Base-by-base conservation (phyloP, 2,329 filamentous ascomycete genomes). In the Tympanopsis confertula region DNA sequence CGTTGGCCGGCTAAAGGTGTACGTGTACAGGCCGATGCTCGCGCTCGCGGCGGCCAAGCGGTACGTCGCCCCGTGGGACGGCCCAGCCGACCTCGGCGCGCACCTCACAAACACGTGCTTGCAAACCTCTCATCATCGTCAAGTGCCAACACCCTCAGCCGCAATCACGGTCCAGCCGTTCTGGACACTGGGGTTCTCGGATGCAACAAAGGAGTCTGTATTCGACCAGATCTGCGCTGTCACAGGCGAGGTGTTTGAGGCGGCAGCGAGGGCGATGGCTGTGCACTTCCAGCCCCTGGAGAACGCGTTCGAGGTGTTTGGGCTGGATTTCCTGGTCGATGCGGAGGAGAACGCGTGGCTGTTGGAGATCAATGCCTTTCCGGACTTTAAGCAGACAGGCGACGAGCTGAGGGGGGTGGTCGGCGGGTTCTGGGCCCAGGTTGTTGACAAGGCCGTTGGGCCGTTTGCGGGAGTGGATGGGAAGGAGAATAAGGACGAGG, bases 41-140 rank as follows among this genome's bases (percentile, higher is more conserved):
- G 88, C 89, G 1, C 77, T 98, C 24, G 96, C 96, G 60, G 87
- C 91, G 0, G 79, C 76, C 7, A 73, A 74, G 43, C 58, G 77
- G 0, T 98, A 96, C 59, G 51, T 59, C 1, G 54, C 81, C 0
- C 89, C 88, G 0, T 71, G 69, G 59, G 46, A 60, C 20, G 51
- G 55, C 30, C 59, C 65, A 19, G 51, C 59, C 5, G 69, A 82
- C 46, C 72, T 94, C 4, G 75, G 77, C 36, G 70, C 78, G 0
- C 91, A 95, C 54, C 70, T 98, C 3, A 98, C 91, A 33, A 98
- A 98, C 57, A 96, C 91, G 2, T 98, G 91, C 56, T 74, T 95
- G 2, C 91, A 96, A 56, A n/a, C n/a, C n/a, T n/a, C n/a, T n/a
- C n/a, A n/a, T n/a, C n/a, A n/a, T n/a, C n/a, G n/a, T n/a, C n/a